A percentile compares a stretch with the other conserved stretches of the same genome.
These are phyloP conservation scores for Fusarium sublunatum DNA, from an alignment of 2,329 filamentous ascomycete genomes.

Conservation along the genomic window DNA sequence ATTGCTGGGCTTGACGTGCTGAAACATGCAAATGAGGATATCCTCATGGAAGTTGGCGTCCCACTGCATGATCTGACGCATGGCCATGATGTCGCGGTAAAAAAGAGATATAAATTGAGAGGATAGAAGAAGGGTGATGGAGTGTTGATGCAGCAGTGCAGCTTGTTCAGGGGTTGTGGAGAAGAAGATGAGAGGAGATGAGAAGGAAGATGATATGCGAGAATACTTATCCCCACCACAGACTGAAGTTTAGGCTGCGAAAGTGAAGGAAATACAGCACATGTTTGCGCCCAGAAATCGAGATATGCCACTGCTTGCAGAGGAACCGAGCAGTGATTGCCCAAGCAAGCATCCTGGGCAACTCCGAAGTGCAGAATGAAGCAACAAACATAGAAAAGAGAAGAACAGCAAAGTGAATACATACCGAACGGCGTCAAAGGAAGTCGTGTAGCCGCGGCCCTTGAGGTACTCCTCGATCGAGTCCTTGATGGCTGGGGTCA, in stretches of 20 bases:
- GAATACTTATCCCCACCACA: constrained; percentile 2
- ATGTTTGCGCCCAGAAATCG: constrained; percentile 3
- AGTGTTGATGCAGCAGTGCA: constrained; percentile 2
- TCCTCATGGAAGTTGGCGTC: constrained; percentile 56
- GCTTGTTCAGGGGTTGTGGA: constrained; percentile 6
- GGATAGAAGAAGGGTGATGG: background rate
- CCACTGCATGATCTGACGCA: constrained; percentile 55
- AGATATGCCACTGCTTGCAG: background rate
- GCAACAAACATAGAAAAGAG: constrained; percentile 1
- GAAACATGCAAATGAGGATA: constrained; percentile 57
- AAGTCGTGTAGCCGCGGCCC: constrained; percentile 50
- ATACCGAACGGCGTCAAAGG: constrained; percentile 60
- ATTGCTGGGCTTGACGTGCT: constrained; percentile 49
- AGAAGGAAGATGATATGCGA: constrained; percentile 8
- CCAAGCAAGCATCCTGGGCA: constrained; percentile 4
- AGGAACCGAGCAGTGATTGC: background rate
- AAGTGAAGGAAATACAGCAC: background rate
- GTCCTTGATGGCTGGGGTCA: constrained; percentile 47
- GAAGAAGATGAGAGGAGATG: constrained; percentile 1
- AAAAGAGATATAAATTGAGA: background rate
- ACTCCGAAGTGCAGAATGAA: background rate
- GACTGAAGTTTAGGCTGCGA: constrained; percentile 9
- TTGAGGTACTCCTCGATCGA: constrained; percentile 51
- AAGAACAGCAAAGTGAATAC: constrained; percentile 29
- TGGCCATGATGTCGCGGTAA: constrained; percentile 41